A percentile compares a stretch with the other conserved stretches of the same genome.
These are phyloP conservation scores for Speleostelium caveatum DNA, from an alignment of 78 protist species.

Conservation along the genomic window DNA sequence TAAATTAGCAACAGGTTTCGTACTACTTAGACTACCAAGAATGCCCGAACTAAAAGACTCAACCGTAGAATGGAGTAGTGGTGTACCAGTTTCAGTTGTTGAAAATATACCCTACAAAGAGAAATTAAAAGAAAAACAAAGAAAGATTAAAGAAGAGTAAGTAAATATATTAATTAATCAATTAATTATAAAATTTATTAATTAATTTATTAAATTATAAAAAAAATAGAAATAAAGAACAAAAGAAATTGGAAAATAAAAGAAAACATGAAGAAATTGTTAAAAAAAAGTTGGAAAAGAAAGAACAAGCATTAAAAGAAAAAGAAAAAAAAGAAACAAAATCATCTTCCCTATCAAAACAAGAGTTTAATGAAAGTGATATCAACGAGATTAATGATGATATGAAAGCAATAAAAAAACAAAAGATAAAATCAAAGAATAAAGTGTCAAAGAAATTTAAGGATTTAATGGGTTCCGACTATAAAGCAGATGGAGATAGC, in stretches of 20 bases:
- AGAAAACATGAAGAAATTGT: neutral
- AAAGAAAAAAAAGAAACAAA: constrained; percentile 5
- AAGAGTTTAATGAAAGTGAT: neutral
- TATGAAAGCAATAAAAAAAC: neutral
- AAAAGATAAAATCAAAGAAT: too few relatives aligned
- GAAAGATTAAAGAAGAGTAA: constrained; percentile 14
- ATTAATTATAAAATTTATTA: neutral
- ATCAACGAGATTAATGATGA: neutral
- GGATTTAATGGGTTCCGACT: too few relatives aligned
- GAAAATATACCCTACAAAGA: constrained; percentile 39
- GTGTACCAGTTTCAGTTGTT: constrained; percentile 20
- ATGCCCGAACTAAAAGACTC: constrained; percentile 66
- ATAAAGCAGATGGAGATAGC: neutral
- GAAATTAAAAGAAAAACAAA: constrained; percentile 39
- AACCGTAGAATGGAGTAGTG: constrained; percentile 9
- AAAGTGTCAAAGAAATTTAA: too few relatives aligned
- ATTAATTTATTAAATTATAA: neutral
- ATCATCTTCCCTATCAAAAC: neutral
- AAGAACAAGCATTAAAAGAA: constrained; percentile 27
- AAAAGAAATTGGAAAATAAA: neutral
- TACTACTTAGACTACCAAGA: constrained; percentile 58
- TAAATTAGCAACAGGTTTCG: constrained; percentile 71
- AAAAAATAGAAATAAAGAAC: neutral
- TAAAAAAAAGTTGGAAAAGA: constrained; percentile 8
- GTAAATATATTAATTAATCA: neutral